A percentile compares a stretch with the other conserved stretches of the same genome.
These are phyloP conservation scores for Mycena vulgaris DNA, from an alignment of 768 basidiomycete species.

Conservation along the genomic window DNA sequence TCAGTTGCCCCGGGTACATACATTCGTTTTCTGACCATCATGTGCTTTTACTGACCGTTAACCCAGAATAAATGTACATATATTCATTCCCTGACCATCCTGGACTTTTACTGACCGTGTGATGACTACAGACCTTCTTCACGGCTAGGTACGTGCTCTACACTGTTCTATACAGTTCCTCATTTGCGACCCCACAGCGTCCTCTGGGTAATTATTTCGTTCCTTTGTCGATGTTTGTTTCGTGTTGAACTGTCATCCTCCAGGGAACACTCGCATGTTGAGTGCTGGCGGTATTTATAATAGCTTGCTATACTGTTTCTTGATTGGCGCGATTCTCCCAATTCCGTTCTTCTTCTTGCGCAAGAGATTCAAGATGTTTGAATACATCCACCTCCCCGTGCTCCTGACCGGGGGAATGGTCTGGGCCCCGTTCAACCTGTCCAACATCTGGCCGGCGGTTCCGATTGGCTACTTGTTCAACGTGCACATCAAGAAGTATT, in stretches of 20 bases:
- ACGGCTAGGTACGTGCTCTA: no score
- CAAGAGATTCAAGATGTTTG: slow-evolving; percentile 17
- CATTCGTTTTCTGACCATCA: no score
- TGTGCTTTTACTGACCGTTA: no score
- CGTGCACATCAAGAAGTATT: slow-evolving; percentile 41
- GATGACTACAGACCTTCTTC: no score
- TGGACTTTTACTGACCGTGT: no score
- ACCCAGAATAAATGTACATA: no score
- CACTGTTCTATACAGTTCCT: no score
- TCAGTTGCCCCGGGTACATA: no score
- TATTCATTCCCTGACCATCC: no score
- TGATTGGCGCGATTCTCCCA: slow-evolving; percentile 53
- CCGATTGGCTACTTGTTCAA: slow-evolving; percentile 46
- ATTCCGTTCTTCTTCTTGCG: slow-evolving; percentile 51
- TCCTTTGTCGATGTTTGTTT: no score
- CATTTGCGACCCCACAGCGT: no score
- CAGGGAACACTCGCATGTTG: slow-evolving; percentile 50
- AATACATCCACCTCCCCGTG: background rate
- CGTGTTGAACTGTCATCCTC: no score
- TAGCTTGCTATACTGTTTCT: slow-evolving; percentile 44
- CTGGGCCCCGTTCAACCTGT: slow-evolving; percentile 40
- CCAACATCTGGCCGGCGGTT: slow-evolving; percentile 41
- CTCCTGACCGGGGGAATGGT: background rate
- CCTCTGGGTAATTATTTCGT: background rate
- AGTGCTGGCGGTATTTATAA: slow-evolving; percentile 50